A percentile compares a stretch with the other conserved stretches of the same genome.
Evolutionary conservation across 768 basidiomycete genomes (phyloP).

Genomic region (Tulasnella sp.): DNA sequence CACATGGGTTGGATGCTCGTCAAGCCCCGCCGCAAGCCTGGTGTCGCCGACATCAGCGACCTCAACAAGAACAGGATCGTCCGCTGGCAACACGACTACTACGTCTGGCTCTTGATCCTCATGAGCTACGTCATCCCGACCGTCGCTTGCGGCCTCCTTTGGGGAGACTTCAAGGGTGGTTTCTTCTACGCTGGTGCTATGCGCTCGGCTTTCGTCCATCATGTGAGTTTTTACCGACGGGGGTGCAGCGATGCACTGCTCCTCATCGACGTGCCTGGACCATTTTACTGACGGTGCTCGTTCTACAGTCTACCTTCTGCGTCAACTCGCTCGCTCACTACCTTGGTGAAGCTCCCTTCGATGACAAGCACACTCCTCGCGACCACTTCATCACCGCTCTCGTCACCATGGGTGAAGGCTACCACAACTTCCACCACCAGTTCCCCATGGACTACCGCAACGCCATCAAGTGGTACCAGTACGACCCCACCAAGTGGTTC

Average conservation of each 20-base stretch:
- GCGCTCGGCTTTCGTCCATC: slow-evolving; percentile 80
- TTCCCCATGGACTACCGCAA: slow-evolving; percentile 98
- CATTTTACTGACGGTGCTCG: not conserved
- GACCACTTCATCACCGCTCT: slow-evolving; percentile 88
- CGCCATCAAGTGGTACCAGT: slow-evolving; percentile 92
- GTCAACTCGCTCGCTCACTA: slow-evolving; percentile 97
- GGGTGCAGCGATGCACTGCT: not conserved
- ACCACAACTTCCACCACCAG: slow-evolving; percentile 97
- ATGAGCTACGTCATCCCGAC: slow-evolving; percentile 76
- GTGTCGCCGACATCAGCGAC: slow-evolving; percentile 86
- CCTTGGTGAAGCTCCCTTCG: slow-evolving; percentile 89
- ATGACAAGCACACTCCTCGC: slow-evolving; percentile 90
- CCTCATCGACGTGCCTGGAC: not conserved
- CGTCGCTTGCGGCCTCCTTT: slow-evolving; percentile 67
- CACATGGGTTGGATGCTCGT: slow-evolving; percentile 93
- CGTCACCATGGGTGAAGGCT: slow-evolving; percentile 90
- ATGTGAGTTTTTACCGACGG: slow-evolving; percentile 50
- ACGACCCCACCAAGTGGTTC: slow-evolving; percentile 92
- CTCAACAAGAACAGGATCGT: slow-evolving; percentile 74
- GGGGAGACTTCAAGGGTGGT: slow-evolving; percentile 85
- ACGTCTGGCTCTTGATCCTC: slow-evolving; percentile 61
- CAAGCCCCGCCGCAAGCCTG: slow-evolving; percentile 84
- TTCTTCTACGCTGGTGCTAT: slow-evolving; percentile 79
- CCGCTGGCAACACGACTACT: slow-evolving; percentile 83
- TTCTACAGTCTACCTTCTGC: slow-evolving; percentile 82